phyloP scores from a whole-genome alignment of 306 rosid genomes.

The Quercus robur region DNA sequence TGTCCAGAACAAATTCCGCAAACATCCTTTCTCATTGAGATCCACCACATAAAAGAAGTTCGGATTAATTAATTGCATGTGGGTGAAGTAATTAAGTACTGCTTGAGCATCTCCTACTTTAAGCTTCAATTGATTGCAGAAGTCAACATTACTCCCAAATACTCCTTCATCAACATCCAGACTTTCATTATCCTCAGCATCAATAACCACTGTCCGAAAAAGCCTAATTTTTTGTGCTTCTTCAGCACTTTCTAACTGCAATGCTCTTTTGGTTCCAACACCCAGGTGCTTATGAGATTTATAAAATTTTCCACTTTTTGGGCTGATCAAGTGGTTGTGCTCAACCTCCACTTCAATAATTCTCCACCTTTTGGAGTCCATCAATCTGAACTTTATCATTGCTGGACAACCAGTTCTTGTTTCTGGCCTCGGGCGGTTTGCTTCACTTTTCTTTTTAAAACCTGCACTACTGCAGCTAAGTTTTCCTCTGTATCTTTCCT shows the following conservation, averaged over 20 bases:
- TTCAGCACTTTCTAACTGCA: conserved; percentile 50
- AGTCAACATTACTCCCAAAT: conserved; percentile 21
- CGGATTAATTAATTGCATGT: conserved; percentile 49
- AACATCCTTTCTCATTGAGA: conserved; percentile 63
- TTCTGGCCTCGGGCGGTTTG: conserved; percentile 75
- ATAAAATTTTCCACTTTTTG: conserved; percentile 53
- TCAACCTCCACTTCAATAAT: conserved; percentile 75
- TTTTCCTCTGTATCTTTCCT: conserved; percentile 76
- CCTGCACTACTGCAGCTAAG: conserved; percentile 86
- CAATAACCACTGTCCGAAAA: conserved; percentile 51
- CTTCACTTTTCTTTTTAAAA: conserved; percentile 72
- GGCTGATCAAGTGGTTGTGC: conserved; percentile 77
- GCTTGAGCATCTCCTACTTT: conserved; percentile 59
- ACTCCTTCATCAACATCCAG: conserved; percentile 40
- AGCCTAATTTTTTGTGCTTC: conserved; percentile 51
- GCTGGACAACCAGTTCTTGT: conserved; percentile 86
- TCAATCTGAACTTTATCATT: conserved; percentile 74
- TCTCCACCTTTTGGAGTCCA: conserved; percentile 75
- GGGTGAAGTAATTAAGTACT: conserved; percentile 43
- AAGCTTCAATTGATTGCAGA: conserved; percentile 52
- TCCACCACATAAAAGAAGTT: conserved; percentile 63
- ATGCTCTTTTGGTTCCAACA: conserved; percentile 51
- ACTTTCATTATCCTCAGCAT: conserved; percentile 37
- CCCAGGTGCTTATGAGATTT: conserved; percentile 61
- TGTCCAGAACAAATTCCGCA: conserved; percentile 74